Conservation (phyloP, 1,284 basidiomycete species). For the Leccinum fuscescens region DNA sequence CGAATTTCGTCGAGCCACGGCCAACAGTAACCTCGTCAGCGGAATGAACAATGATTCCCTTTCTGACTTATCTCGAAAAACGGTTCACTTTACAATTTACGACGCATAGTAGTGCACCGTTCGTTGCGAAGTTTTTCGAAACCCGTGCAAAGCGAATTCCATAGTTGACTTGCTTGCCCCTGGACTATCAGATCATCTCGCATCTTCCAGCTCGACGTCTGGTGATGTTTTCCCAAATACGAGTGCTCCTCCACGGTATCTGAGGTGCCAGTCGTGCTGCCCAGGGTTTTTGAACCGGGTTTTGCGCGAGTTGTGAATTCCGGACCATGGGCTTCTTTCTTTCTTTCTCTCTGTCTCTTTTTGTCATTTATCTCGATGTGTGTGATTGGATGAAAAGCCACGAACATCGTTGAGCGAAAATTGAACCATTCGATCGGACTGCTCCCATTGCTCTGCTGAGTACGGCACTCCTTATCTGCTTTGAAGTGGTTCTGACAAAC, state of each 20-base stretch:
- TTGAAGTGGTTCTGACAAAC: too few relatives aligned
- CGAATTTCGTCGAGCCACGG: not conserved
- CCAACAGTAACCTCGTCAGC: not conserved
- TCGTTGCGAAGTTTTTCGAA: not conserved
- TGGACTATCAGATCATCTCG: not conserved
- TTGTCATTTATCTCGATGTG: too few relatives aligned
- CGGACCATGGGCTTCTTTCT: too few relatives aligned
- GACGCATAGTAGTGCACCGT: not conserved
- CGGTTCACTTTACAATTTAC: not conserved
- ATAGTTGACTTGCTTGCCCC: not conserved
- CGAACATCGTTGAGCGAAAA: too few relatives aligned
- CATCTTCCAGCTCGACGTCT: not conserved
- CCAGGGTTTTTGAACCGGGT: not conserved
- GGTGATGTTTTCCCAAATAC: not conserved
- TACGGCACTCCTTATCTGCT: too few relatives aligned
- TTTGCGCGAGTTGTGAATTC: not conserved
- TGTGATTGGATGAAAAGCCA: too few relatives aligned
- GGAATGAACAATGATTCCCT: not conserved
- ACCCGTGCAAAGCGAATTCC: not conserved
- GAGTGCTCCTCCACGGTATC: too few relatives aligned
- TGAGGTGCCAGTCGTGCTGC: not conserved
- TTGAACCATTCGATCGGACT: too few relatives aligned
- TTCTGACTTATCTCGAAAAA: not conserved
- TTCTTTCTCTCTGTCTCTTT: too few relatives aligned
- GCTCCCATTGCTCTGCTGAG: too few relatives aligned